Percentiles rank a stretch among this genome's conserved stretches.
Conservation (phyloP, 257 asterid species). For the Primulina tabacum region DNA sequence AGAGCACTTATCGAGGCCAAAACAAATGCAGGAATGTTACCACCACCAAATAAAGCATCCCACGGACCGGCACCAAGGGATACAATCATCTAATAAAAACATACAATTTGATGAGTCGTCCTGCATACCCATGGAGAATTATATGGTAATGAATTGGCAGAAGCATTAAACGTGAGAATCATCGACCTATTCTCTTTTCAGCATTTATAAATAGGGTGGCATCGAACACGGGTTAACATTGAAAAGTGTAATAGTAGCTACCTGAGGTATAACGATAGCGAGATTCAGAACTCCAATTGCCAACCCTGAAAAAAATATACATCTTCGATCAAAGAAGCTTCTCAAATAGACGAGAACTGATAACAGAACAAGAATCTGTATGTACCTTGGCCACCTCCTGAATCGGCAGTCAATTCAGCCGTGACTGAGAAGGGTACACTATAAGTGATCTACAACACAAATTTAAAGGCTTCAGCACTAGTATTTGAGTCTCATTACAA, state of each 20-base stretch:
- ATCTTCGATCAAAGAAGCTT: constrained; percentile 22
- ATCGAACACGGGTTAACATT: neutral
- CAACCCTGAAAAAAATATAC: constrained; percentile 59
- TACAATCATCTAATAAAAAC: constrained; percentile 62
- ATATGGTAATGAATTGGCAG: neutral
- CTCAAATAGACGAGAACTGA: constrained; percentile 20
- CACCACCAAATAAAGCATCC: constrained; percentile 98
- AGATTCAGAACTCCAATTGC: constrained; percentile 98
- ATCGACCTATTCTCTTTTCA: neutral
- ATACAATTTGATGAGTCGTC: constrained; percentile 13
- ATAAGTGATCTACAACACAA: constrained; percentile 68
- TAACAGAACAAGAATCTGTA: neutral
- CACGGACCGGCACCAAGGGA: constrained; percentile 99
- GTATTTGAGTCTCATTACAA: constrained; percentile 9
- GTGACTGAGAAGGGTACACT: constrained; percentile 97
- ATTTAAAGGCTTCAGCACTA: constrained; percentile 22
- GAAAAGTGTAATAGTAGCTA: constrained; percentile 26
- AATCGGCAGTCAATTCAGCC: constrained; percentile 96
- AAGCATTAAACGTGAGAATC: constrained; percentile 6
- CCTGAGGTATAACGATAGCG: constrained; percentile 99
- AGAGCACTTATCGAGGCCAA: constrained; percentile 74
- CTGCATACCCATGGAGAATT: constrained; percentile 6
- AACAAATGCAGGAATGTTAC: constrained; percentile 87
- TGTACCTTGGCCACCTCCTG: constrained; percentile 99
- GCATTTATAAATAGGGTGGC: constrained; percentile 7